phyloP scores from a whole-genome alignment of 192 early-diverging fungal species.

The Podila epicladia region DNA sequence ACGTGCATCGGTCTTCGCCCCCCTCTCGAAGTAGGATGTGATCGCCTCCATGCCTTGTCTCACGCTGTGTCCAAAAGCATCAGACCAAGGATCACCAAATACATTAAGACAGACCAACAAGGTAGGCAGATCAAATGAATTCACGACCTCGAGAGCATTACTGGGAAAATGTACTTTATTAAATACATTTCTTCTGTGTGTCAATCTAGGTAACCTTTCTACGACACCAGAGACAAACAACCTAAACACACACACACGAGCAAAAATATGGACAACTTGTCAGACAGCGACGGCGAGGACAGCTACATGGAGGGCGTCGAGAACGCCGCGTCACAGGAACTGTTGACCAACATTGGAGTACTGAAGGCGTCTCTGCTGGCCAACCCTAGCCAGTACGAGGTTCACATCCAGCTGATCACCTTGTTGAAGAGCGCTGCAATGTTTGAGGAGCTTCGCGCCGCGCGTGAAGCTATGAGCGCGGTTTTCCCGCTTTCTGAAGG shows the following conservation, averaged over 20 bases:
- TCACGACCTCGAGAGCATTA: too few relatives aligned
- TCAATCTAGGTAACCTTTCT: neutral
- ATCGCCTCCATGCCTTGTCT: too few relatives aligned
- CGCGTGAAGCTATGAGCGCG: slow-evolving; percentile 64
- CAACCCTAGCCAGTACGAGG: slow-evolving; percentile 61
- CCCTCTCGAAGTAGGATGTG: too few relatives aligned
- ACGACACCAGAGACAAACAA: neutral
- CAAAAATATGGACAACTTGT: slow-evolving; percentile 12
- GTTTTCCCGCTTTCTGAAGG: slow-evolving; percentile 73
- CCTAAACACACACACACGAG: neutral
- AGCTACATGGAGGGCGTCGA: neutral
- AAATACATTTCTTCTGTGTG: too few relatives aligned
- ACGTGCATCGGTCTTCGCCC: too few relatives aligned
- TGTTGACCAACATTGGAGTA: slow-evolving; percentile 8
- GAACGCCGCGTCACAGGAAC: slow-evolving; percentile 7
- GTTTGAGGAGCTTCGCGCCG: slow-evolving; percentile 59
- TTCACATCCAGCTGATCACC: slow-evolving; percentile 59
- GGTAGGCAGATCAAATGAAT: too few relatives aligned
- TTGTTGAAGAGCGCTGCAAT: slow-evolving; percentile 48
- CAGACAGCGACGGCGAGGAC: slow-evolving; percentile 28
- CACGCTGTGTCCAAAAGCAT: too few relatives aligned
- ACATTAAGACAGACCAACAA: too few relatives aligned
- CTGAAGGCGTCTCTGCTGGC: slow-evolving; percentile 28
- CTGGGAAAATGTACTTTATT: too few relatives aligned
- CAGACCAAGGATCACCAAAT: too few relatives aligned